Evolutionary conservation across 192 early-diverging fungal genomes (phyloP).

Genomic region (Thoreauomyces humboldtii): DNA sequence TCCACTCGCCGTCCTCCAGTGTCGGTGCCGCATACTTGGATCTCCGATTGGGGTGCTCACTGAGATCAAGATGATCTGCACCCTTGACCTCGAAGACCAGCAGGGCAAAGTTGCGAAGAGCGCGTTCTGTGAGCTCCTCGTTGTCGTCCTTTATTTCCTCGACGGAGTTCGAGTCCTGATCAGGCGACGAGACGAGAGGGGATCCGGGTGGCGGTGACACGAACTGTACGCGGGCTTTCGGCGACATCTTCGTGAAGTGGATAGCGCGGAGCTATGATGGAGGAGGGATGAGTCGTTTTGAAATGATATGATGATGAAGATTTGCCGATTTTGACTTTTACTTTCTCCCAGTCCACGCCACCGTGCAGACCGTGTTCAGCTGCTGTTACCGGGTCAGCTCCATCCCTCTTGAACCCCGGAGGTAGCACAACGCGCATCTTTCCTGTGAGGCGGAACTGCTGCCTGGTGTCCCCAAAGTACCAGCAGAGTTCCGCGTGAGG

Average conservation of each 20-base stretch:
- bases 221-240: conserved; percentile 1
- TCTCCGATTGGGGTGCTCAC: conserved; percentile 11
- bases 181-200: too few relatives aligned
- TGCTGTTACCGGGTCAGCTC: too few relatives aligned
- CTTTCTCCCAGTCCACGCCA: conserved; percentile 15
- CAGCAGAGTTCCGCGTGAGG: conserved; percentile 8
- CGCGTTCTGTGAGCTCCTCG: not conserved
- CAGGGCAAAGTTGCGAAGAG: conserved; percentile 10
- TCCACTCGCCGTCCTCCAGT: not conserved
- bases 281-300: not conserved
- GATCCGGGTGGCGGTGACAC: not conserved
- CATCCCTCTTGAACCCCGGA: not conserved
- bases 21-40: not conserved
- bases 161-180: too few relatives aligned
- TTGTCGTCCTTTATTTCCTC: too few relatives aligned
- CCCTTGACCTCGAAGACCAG: conserved; percentile 8
- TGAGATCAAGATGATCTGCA: conserved; percentile 13
- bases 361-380: not conserved
- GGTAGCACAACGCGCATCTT: not conserved
- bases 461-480: conserved; percentile 17
- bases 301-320: not conserved
- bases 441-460: conserved; percentile 7
- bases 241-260: conserved; percentile 8
- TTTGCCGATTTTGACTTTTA: not conserved
- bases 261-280: not conserved